Evolutionary conservation across 768 basidiomycete genomes (phyloP).

Genomic region (Agrocybe pediades): DNA sequence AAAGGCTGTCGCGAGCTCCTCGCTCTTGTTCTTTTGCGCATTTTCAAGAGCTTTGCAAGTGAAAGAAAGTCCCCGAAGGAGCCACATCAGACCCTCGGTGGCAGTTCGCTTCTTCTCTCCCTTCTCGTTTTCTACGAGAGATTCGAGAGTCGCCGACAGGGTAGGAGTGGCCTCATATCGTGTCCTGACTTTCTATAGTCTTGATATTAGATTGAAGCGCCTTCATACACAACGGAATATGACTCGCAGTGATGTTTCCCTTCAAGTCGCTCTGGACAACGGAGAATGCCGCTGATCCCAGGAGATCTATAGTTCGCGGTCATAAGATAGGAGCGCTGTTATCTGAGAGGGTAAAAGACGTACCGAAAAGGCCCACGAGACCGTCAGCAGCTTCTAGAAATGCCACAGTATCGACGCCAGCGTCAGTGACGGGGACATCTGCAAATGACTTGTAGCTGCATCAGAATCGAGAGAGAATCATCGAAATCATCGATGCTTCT

Average conservation of each 20-base stretch:
- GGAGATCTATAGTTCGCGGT: slow-evolving; percentile 58
- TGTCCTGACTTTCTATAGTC: slow-evolving; percentile 81
- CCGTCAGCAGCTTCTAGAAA: slow-evolving; percentile 92
- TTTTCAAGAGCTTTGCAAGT: slow-evolving; percentile 80
- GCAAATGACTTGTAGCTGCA: slow-evolving; percentile 76
- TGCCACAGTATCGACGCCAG: slow-evolving; percentile 82
- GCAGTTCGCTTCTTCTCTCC: slow-evolving; percentile 84
- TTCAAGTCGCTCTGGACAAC: slow-evolving; percentile 85
- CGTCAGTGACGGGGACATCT: slow-evolving; percentile 83
- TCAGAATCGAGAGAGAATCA: background rate
- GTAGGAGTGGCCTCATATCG: slow-evolving; percentile 71
- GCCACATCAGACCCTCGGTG: slow-evolving; percentile 93
- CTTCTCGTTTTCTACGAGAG: slow-evolving; percentile 82
- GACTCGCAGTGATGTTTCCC: slow-evolving; percentile 89
- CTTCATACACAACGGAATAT: slow-evolving; percentile 11
- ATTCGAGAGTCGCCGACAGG: slow-evolving; percentile 78
- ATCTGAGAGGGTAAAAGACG: slow-evolving; percentile 19
- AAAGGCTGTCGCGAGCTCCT: slow-evolving; percentile 76
- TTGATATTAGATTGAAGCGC: background rate
- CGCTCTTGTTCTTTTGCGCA: slow-evolving; percentile 61
- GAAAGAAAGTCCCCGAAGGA: slow-evolving; percentile 88
- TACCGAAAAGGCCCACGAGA: slow-evolving; percentile 90
- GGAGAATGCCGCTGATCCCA: slow-evolving; percentile 82
- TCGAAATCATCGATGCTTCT: slow-evolving; percentile 12
- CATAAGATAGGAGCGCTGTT: background rate